Evolutionary conservation across 352 stramenopile genomes (phyloP).

Genomic region (Plasmopara viticola): DNA sequence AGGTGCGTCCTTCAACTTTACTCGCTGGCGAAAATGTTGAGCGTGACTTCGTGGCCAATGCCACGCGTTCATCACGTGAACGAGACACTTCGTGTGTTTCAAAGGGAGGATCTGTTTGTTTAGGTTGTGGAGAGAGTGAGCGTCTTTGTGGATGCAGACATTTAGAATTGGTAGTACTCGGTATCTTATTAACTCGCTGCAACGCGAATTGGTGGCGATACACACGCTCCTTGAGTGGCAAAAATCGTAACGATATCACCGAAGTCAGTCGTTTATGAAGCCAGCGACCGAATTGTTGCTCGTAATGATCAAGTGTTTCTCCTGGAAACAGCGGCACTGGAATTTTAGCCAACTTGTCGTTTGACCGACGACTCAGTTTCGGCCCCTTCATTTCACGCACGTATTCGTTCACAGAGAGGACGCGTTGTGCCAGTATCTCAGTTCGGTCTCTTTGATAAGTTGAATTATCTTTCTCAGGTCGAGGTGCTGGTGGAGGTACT

Average conservation of each 20-base stretch:
- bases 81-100: neutral
- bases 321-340: slow-evolving; percentile 16
- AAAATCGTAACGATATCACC: slow-evolving; percentile 5
- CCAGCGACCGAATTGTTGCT: slow-evolving; percentile 16
- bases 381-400: slow-evolving; percentile 9
- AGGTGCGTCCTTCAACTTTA: no score
- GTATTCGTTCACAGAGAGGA: slow-evolving; percentile 12
- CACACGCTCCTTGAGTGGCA: slow-evolving; percentile 15
- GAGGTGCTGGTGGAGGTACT: neutral
- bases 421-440: slow-evolving; percentile 10
- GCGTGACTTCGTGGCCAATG: neutral
- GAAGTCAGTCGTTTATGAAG: slow-evolving; percentile 15
- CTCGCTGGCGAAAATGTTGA: neutral
- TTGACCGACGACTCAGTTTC: slow-evolving; percentile 4
- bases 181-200: slow-evolving; percentile 3
- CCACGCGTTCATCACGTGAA: neutral
- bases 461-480: neutral
- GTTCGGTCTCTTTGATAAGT: slow-evolving; percentile 3
- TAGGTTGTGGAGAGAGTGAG: no score
- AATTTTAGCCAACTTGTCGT: slow-evolving; percentile 14
- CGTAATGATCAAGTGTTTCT: slow-evolving; percentile 17
- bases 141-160: no score
- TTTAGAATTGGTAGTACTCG: neutral
- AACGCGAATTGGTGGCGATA: slow-evolving; percentile 18
- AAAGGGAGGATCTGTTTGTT: no score